Conservation (phyloP, 2,329 filamentous ascomycete species). For the Ophiostoma sp. region DNA sequence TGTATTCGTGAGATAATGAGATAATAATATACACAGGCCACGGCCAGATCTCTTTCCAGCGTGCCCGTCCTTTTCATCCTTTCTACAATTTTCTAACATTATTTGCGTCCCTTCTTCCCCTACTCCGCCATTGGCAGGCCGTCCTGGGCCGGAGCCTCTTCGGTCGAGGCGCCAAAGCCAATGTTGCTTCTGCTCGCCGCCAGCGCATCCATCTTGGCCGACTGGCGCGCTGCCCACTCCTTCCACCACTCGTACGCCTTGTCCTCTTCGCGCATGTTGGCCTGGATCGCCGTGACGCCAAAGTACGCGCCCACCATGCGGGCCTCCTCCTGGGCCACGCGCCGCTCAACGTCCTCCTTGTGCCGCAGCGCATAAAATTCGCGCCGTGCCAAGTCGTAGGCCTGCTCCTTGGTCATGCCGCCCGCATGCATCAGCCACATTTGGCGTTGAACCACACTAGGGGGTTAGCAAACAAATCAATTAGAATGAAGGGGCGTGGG, state of each 20-base stretch:
- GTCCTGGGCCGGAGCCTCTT: not conserved
- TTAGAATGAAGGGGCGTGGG: not conserved
- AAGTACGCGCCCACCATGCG: conserved; percentile 84
- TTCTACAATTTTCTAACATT: not conserved
- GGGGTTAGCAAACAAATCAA: conserved; percentile 14
- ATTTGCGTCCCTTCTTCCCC: not conserved
- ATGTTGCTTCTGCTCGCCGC: conserved; percentile 47
- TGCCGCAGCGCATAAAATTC: conserved; percentile 90
- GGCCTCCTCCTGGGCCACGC: conserved; percentile 86
- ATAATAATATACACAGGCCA: conserved; percentile 20
- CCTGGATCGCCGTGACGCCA: conserved; percentile 70
- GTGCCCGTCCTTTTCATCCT: not conserved
- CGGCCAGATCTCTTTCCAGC: conserved; percentile 1
- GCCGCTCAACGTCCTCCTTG: conserved; percentile 75
- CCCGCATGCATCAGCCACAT: conserved; percentile 75
- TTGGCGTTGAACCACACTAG: conserved; percentile 89
- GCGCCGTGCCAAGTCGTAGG: conserved; percentile 83
- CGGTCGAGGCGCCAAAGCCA: conserved; percentile 39
- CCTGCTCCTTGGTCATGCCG: conserved; percentile 60
- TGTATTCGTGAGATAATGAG: conserved; percentile 18
- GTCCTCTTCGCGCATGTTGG: conserved; percentile 82
- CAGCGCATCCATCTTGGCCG: conserved; percentile 44
- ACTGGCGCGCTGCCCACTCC: conserved; percentile 64
- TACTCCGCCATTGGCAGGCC: not conserved
- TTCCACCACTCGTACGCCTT: conserved; percentile 81